phyloP scores from a whole-genome alignment of 306 rosid species.

The Castanea crenata region DNA sequence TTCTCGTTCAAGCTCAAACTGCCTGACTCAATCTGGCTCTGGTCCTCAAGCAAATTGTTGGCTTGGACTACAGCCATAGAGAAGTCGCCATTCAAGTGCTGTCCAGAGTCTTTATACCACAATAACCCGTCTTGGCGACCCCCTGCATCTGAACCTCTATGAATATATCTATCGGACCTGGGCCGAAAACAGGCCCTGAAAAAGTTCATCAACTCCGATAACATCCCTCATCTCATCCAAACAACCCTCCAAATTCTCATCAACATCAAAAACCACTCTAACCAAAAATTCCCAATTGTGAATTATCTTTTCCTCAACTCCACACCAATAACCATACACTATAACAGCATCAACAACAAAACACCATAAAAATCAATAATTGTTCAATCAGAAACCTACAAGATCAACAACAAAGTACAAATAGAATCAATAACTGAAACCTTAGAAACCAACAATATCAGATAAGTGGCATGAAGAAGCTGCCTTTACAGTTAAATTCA shows the following conservation, averaged over 20 bases:
- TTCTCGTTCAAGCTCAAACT: constrained; percentile 53
- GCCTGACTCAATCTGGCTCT: constrained; percentile 68
- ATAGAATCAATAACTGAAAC: constrained; percentile 14
- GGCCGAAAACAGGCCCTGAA: constrained; percentile 74
- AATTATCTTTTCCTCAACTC: constrained; percentile 21
- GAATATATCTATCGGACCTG: constrained; percentile 37
- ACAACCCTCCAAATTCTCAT: constrained; percentile 48
- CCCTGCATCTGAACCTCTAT: constrained; percentile 43
- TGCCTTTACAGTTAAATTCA: constrained; percentile 22
- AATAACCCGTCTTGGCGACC: constrained; percentile 65
- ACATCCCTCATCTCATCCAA: constrained; percentile 74
- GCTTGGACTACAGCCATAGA: constrained; percentile 80
- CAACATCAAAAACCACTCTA: constrained; percentile 51
- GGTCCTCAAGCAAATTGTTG: constrained; percentile 70
- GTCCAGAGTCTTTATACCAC: constrained; percentile 70
- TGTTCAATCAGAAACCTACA: constrained; percentile 12
- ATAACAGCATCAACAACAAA: constrained; percentile 38
- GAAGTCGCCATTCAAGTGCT: constrained; percentile 58
- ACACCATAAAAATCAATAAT: constrained; percentile 24
- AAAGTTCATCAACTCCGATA: constrained; percentile 60
- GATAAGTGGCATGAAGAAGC: constrained; percentile 25
- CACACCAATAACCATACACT: constrained; percentile 35
- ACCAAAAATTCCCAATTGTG: constrained; percentile 33
- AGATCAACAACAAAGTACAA: constrained; percentile 32
- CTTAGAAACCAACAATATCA: constrained; percentile 16